Evolutionary conservation across 202 grass and related monocot genomes (phyloP).

Genomic region (Brachypodium distachyon): DNA sequence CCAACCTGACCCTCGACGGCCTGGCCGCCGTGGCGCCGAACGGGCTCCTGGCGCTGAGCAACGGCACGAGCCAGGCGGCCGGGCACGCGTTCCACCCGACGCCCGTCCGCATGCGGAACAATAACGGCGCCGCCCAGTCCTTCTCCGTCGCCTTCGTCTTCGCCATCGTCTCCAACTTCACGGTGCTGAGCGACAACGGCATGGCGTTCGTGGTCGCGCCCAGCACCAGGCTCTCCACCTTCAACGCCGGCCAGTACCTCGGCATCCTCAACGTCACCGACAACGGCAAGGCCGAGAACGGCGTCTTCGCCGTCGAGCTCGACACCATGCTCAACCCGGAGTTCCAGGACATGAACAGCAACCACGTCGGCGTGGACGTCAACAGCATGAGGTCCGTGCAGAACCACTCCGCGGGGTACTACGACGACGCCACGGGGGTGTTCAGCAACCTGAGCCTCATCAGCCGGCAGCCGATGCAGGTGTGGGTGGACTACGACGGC

Average conservation of each 20-base stretch:
- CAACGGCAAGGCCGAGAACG: constrained; percentile 25
- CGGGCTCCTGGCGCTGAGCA: constrained; percentile 48
- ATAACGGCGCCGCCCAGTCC: constrained; percentile 11
- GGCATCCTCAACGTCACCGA: constrained; percentile 42
- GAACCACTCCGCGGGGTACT: constrained; percentile 20
- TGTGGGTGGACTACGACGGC: constrained; percentile 51
- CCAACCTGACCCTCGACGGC: constrained; percentile 27
- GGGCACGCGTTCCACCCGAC: constrained; percentile 47
- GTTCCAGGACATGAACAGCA: constrained; percentile 59
- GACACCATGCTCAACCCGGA: constrained; percentile 53
- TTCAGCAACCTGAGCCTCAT: constrained; percentile 48
- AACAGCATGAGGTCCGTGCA: constrained; percentile 35
- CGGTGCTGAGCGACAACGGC: constrained; percentile 39
- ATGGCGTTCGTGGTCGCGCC: constrained; percentile 47
- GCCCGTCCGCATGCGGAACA: constrained; percentile 11
- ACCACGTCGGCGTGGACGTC: constrained; percentile 47
- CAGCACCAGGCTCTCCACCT: constrained; percentile 29
- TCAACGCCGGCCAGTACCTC: constrained; percentile 43
- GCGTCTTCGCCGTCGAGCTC: constrained; percentile 45
- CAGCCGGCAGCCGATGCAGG: constrained; percentile 43
- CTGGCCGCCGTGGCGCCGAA: constrained; percentile 27
- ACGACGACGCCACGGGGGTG: constrained; percentile 22
- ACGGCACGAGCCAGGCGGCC: constrained; percentile 35
- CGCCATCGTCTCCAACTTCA: constrained; percentile 39
- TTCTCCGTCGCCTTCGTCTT: constrained; percentile 46